Evolutionary conservation across 306 rosid species (phyloP).

Genomic region (Quercus glauca): DNA sequence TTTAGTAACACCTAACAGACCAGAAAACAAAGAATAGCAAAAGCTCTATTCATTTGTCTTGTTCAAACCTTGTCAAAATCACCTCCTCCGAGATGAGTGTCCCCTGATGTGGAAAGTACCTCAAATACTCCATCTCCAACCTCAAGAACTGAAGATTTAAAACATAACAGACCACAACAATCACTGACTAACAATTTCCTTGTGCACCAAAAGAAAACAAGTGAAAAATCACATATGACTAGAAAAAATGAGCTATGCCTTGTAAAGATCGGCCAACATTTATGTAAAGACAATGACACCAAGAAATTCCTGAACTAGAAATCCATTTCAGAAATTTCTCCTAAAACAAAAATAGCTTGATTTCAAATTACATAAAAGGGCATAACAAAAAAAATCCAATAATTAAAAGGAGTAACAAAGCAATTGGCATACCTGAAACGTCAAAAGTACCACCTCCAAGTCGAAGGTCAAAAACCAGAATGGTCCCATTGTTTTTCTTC

Average conservation of each 20-base stretch:
- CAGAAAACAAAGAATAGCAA: not conserved
- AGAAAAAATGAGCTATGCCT: too few relatives aligned
- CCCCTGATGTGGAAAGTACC: conserved; percentile 94
- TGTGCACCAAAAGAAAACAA: too few relatives aligned
- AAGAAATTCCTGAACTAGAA: too few relatives aligned
- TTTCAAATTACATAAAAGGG: too few relatives aligned
- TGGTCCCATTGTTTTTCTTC: conserved; percentile 85
- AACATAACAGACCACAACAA: not conserved
- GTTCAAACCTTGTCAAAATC: conserved; percentile 85
- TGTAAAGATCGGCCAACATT: too few relatives aligned
- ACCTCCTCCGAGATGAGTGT: conserved; percentile 96
- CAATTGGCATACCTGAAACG: conserved; percentile 65
- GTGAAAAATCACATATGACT: too few relatives aligned
- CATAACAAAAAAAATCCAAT: not conserved
- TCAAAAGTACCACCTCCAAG: conserved; percentile 98
- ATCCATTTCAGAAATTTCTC: too few relatives aligned
- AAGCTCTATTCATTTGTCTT: not conserved
- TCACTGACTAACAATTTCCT: not conserved
- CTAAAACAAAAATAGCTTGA: too few relatives aligned
- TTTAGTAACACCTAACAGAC: not conserved
- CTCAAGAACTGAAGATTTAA: conserved; percentile 59
- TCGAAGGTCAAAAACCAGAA: conserved; percentile 96
- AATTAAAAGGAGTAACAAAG: not conserved
- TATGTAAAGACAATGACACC: too few relatives aligned
- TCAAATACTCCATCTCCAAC: conserved; percentile 99